Percentiles rank a stretch among this genome's conserved stretches.
phyloP scores from a whole-genome alignment of 2,329 filamentous ascomycete genomes.

The Xylaria sp. region DNA sequence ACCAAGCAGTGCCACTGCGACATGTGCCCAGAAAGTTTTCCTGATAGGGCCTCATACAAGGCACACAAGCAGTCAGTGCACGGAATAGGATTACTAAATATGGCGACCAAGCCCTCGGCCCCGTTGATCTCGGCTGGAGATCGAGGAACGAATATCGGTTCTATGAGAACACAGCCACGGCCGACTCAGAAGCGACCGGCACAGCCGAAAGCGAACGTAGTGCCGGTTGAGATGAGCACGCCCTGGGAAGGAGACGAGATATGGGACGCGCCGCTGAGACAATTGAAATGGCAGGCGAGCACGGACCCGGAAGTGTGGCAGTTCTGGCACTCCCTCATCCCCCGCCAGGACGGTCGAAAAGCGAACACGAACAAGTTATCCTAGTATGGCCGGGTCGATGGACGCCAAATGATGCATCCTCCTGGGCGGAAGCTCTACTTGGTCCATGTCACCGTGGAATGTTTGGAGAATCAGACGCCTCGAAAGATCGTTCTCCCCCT shows the following conservation, averaged over 20 bases:
- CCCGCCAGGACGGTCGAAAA: not conserved
- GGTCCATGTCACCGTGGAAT: not conserved
- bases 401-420: not conserved
- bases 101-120: no score
- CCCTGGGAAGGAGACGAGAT: not conserved
- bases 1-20: not conserved
- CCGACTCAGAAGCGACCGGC: not conserved
- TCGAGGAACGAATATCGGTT: no score
- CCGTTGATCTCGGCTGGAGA: no score
- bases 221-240: not conserved
- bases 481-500: not conserved
- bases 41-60: not conserved
- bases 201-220: not conserved
- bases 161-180: not conserved
- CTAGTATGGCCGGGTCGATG: not conserved
- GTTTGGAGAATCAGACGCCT: not conserved
- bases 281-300: not conserved
- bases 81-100: no score
- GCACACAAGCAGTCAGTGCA: not conserved
- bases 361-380: not conserved
- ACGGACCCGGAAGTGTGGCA: not conserved
- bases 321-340: not conserved
- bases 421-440: not conserved
- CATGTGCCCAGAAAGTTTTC: not conserved
- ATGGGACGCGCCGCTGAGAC: not conserved